Base-by-base conservation (phyloP, 257 asterid genomes). In the Solanum tarijense region DNA sequence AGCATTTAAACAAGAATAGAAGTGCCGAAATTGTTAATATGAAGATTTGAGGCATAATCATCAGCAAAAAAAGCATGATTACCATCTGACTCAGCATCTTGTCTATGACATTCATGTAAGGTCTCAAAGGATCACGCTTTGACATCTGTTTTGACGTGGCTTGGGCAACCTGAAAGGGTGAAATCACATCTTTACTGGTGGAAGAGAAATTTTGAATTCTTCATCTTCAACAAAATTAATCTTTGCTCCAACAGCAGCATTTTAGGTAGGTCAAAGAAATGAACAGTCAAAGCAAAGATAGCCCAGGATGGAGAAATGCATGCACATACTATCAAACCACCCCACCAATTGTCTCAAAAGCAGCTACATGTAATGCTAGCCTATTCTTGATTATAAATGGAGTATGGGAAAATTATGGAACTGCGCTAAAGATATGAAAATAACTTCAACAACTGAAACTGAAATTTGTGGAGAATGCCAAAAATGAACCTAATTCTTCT, bases 71-170 rank as follows among this genome's bases (percentile, higher is more conserved):
- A 83, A 91, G 89, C 84, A 73, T 74, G 85, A 87, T 88, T 93
- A 95, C 98, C 98, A 95, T 94, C 88, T 90, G 93, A 76, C 48
- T 83, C 92, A 93, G 84, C 98, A 93, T 93, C 83, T 90, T 90
- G 88, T 95, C 98, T 32, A 95, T 93, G 87, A 94, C 89, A 84
- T 88, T 92, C 98, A 95, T 95, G 91, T 91, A 95, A 8, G 92
- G 94, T 89, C 92, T 95, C 68, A 95, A 89, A 43, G 98, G 96
- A 90, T 94, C 96, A 25, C 95, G 97, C 92, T 89, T 92, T 2
- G 98, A 92, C 95, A 95, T 95, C 91, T 95, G 98, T 89, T 93
- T 95, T 78, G 96, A 94, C 39, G 96, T 95, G 81, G 94, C 96
- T 92, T 95, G 96, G 89, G 98, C 92, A 91, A 95, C 96, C 98